Evolutionary conservation across 2,329 filamentous ascomycete genomes (phyloP).

Genomic region (Aspergillus felis): DNA sequence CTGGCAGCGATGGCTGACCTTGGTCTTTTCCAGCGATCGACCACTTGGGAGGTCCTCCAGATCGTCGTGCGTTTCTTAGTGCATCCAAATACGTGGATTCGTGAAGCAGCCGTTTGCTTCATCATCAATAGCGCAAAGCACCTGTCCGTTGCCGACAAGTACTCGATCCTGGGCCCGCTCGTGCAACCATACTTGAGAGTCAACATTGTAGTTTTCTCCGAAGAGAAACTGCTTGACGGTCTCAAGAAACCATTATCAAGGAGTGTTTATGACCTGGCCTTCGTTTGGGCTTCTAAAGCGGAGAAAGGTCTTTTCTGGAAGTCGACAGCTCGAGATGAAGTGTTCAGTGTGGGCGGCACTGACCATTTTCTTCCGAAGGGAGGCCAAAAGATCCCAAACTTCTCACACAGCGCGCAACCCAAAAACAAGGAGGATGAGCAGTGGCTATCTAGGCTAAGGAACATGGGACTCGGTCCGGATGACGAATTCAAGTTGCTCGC

Average conservation of each 20-base stretch:
- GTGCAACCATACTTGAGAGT: conserved; percentile 78
- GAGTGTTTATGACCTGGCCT: conserved; percentile 76
- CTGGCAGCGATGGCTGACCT: conserved; percentile 83
- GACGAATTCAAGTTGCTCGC: conserved; percentile 88
- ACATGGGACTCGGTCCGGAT: conserved; percentile 73
- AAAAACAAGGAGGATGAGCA: conserved; percentile 92
- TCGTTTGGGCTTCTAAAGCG: conserved; percentile 77
- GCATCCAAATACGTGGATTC: conserved; percentile 93
- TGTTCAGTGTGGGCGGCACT: conserved; percentile 63
- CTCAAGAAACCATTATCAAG: conserved; percentile 78
- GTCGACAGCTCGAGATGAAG: conserved; percentile 63
- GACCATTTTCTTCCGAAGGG: conserved; percentile 54
- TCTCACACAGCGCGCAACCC: conserved; percentile 56
- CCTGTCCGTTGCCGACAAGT: conserved; percentile 72
- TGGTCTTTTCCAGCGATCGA: conserved; percentile 78
- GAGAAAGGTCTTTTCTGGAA: conserved; percentile 89
- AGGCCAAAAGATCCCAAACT: conserved; percentile 42
- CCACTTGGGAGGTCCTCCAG: conserved; percentile 83
- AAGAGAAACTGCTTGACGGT: conserved; percentile 71
- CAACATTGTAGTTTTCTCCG: conserved; percentile 64
- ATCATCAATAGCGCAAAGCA: conserved; percentile 72
- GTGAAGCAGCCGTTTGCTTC: conserved; percentile 83
- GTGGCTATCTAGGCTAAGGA: conserved; percentile 82
- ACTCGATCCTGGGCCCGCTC: conserved; percentile 78
- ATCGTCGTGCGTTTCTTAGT: conserved; percentile 80